Evolutionary conservation across 2,329 filamentous ascomycete genomes (phyloP), one percentile per base, ranked within the genome.

Genomic region (Grosmannia huntii): DNA sequence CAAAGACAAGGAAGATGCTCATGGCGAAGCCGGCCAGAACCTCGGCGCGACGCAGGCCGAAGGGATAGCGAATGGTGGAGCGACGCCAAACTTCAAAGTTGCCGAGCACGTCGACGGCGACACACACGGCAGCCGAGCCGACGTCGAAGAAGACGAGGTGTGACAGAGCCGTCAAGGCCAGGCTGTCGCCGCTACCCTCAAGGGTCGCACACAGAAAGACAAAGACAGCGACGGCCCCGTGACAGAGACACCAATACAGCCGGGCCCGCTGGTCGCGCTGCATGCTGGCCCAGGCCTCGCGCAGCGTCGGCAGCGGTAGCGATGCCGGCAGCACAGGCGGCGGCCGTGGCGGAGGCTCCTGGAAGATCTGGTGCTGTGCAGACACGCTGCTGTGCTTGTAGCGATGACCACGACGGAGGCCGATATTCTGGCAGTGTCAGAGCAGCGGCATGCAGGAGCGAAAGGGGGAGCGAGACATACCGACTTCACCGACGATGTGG

Each of bases 1-100:
- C 96, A 72, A 99, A 99, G n/a, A 96, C 82, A 14, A 99, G 81
- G 61, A 96, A 90, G 46, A 99, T 87, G 56, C 90, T 95, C 84
- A 97, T 90, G 61, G 91, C 94, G 63, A 99, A 96, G 21, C 94
- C 94, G 41, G 91, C 90, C 19, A 99, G 81, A 5, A 99, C 92
- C 71, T 99, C 94, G 60, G 89, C 88, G 57, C 94, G 83, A 73
- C 96, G 90, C 27, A 99, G 81, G 4, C 86, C 91, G 68, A 99
- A 99, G 0, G 94, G 94, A 71, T 99, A 90, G 27, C 91, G 85
- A 65, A 99, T 87, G 64, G 86, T 95, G 65, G 89, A 92, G 53
- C 92, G 83, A 63, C 90, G 89, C 94, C 94, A 99, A 48, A 97
- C 91, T 69, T 99, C 94, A 66, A 99, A 99, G 70, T 99, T 99